phyloP scores from a whole-genome alignment of 129 eudicot genomes.

The Flaveria bidentis region DNA sequence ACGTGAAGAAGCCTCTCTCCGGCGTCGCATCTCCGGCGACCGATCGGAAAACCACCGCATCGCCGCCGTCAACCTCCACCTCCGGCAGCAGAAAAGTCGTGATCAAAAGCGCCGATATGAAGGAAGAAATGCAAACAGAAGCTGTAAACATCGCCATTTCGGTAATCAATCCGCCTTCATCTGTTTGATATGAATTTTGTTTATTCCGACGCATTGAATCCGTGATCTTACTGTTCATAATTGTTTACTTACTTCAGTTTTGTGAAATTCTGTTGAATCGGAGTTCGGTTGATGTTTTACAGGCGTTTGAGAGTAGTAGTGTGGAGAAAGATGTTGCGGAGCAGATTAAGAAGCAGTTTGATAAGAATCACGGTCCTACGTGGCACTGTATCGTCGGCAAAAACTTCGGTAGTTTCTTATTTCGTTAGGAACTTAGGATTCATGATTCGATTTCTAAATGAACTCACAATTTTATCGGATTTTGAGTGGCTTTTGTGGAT shows the following conservation, averaged over 20 bases:
- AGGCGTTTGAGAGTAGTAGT: too few relatives aligned
- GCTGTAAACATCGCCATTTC: conserved; percentile 82
- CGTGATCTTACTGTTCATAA: too few relatives aligned
- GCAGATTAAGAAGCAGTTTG: too few relatives aligned
- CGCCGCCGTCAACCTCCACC: conserved; percentile 39
- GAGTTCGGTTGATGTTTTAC: too few relatives aligned
- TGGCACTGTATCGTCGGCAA: conserved; percentile 85
- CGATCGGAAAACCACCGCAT: conserved; percentile 56
- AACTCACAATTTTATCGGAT: conserved; percentile 18
- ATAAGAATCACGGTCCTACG: conserved; percentile 36
- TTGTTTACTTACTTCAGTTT: too few relatives aligned
- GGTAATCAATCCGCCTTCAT: conserved; percentile 36
- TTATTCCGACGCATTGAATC: too few relatives aligned
- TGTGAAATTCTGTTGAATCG: too few relatives aligned
- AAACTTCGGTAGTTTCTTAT: too few relatives aligned
- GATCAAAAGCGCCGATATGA: conserved; percentile 94
- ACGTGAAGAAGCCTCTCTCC: conserved; percentile 42
- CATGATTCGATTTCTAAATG: too few relatives aligned
- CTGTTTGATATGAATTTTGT: not conserved
- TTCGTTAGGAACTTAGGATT: too few relatives aligned
- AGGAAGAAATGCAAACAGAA: conserved; percentile 76
- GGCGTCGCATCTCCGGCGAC: conserved; percentile 27
- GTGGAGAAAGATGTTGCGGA: too few relatives aligned
- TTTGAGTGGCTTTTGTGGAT: not conserved
- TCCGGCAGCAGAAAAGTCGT: conserved; percentile 53